Conservation (phyloP, 192 early-diverging fungal genomes). For the Backusella macrospora region DNA sequence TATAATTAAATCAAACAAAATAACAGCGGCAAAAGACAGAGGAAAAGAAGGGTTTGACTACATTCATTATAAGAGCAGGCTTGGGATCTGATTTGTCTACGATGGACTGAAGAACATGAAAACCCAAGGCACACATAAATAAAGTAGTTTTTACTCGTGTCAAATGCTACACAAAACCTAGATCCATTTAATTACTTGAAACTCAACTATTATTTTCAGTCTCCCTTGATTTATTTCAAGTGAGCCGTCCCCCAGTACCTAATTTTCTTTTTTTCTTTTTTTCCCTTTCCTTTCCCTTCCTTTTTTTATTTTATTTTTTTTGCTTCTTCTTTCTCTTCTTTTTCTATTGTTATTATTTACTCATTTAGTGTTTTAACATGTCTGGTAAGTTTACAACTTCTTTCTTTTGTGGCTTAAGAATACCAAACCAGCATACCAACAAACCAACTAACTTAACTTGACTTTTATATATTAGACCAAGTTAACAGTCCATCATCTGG, state of each 20-base stretch:
- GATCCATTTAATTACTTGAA: slow-evolving; percentile 10
- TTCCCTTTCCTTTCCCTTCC: not conserved
- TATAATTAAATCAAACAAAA: not conserved
- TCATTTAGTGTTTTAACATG: not conserved
- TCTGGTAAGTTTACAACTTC: not conserved
- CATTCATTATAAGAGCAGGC: not conserved
- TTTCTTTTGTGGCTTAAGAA: too few species aligned
- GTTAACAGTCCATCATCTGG: slow-evolving; percentile 23
- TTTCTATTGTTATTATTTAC: not conserved
- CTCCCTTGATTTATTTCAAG: slow-evolving; percentile 3
- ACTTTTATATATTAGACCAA: slow-evolving; percentile 15
- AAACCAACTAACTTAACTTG: not conserved
- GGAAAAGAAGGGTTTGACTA: not conserved
- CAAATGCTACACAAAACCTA: slow-evolving; percentile 28
- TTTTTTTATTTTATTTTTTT: not conserved
- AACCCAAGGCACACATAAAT: slow-evolving; percentile 38
- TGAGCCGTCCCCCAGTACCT: slow-evolving; percentile 22
- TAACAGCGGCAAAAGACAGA: too few species aligned
- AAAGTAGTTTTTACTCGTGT: slow-evolving; percentile 40
- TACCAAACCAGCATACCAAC: not conserved
- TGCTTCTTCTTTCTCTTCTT: not conserved
- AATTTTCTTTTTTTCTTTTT: not conserved
- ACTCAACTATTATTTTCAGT: slow-evolving; percentile 10
- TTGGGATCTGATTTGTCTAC: not conserved
- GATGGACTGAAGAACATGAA: too few species aligned